Evolutionary conservation across 768 basidiomycete genomes (phyloP).

Genomic region (Auricularia sp.): DNA sequence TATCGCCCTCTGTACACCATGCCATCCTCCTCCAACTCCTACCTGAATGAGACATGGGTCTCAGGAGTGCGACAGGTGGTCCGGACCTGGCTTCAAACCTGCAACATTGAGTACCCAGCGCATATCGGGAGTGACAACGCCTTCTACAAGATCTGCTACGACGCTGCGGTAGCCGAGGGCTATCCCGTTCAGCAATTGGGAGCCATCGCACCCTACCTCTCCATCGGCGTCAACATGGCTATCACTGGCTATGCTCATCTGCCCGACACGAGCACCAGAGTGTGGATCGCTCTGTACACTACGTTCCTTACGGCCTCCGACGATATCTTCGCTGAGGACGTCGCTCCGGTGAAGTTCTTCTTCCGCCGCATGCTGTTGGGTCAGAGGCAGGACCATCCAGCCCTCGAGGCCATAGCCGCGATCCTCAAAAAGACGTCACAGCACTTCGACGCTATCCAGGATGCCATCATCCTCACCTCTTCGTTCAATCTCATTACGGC

Average conservation of each 20-base stretch:
- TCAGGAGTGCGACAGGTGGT: no score
- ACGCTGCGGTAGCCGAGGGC: no score
- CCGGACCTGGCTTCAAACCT: no score
- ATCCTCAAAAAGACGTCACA: conserved; percentile 22
- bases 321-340: conserved; percentile 22
- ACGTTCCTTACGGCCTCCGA: conserved; percentile 30
- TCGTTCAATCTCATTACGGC: conserved; percentile 28
- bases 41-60: no score
- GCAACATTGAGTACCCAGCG: no score
- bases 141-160: no score
- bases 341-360: conserved; percentile 24
- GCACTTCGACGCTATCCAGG: conserved; percentile 21
- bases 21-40: no score
- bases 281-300: conserved; percentile 32
- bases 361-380: conserved; percentile 22
- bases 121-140: no score
- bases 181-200: no score
- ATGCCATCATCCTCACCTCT: conserved; percentile 28
- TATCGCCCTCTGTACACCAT: no score
- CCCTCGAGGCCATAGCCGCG: conserved; percentile 26
- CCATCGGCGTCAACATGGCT: not conserved
- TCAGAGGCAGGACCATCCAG: conserved; percentile 19
- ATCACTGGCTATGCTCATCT: not conserved
- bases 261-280: conserved; percentile 18
- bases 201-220: not conserved